Conservation (phyloP, 2,329 filamentous ascomycete species). For the Penicillium vulpinum region DNA sequence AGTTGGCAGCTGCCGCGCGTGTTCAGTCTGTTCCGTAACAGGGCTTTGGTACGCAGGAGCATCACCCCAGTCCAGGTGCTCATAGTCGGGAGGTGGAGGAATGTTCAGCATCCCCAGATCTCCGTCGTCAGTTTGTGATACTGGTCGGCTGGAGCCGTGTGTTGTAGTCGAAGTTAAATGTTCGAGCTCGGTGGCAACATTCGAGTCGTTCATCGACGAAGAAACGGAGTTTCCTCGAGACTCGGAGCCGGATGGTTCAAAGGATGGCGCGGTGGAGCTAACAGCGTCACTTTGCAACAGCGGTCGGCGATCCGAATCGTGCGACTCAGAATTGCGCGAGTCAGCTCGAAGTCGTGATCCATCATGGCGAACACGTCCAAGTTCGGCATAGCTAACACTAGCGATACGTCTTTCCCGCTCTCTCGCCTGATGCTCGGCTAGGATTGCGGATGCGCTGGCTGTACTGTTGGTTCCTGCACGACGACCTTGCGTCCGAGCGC, state of each 20-base stretch:
- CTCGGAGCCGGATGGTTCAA: constrained; percentile 27
- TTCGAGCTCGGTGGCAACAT: constrained; percentile 31
- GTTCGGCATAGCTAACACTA: constrained; percentile 49
- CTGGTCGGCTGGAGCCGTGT: constrained; percentile 23
- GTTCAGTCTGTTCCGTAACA: constrained; percentile 15
- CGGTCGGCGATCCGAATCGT: constrained; percentile 50
- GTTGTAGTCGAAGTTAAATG: constrained; percentile 27
- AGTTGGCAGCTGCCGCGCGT: constrained; percentile 18
- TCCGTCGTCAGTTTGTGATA: constrained; percentile 31
- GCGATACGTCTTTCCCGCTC: constrained; percentile 48
- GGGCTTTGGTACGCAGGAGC: constrained; percentile 44
- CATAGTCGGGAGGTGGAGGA: constrained; percentile 44
- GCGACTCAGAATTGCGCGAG: constrained; percentile 44
- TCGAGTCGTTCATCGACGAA: constrained; percentile 38
- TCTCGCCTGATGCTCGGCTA: constrained; percentile 48
- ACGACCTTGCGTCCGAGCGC: constrained; percentile 38
- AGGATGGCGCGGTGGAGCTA: constrained; percentile 29
- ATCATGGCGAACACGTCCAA: constrained; percentile 52
- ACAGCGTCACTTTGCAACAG: constrained; percentile 42
- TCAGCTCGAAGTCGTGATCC: constrained; percentile 50
- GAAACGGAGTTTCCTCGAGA: constrained; percentile 37
- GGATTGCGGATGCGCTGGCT: constrained; percentile 36
- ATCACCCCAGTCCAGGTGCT: constrained; percentile 45
- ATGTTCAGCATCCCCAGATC: constrained; percentile 41
- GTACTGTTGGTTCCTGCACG: constrained; percentile 37